Evolutionary conservation across 202 grass and related monocot genomes (phyloP).

Genomic region (Panicum virgatum): DNA sequence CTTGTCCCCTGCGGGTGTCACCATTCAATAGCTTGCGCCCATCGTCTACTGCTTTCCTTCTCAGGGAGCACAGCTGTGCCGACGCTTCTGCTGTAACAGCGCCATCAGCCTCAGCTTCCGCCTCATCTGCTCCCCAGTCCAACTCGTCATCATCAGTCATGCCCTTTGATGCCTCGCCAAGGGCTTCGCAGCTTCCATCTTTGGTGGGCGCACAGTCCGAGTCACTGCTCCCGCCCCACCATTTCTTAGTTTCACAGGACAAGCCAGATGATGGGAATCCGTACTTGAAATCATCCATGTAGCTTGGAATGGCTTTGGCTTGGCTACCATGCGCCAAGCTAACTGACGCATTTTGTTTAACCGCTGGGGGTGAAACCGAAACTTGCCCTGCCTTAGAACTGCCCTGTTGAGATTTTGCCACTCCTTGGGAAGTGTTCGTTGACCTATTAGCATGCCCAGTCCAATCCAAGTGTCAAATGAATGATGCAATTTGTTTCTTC

Average conservation of each 20-base stretch:
- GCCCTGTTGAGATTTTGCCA: slow-evolving; percentile 55
- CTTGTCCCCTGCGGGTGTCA: slow-evolving; percentile 18
- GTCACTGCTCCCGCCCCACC: slow-evolving; percentile 66
- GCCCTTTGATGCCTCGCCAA: slow-evolving; percentile 45
- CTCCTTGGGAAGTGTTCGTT: slow-evolving; percentile 44
- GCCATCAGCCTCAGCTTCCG: slow-evolving; percentile 40
- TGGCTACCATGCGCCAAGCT: slow-evolving; percentile 55
- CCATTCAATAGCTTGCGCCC: slow-evolving; percentile 56
- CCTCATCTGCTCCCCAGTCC: slow-evolving; percentile 64
- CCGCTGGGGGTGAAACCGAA: slow-evolving; percentile 44
- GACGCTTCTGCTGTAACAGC: slow-evolving; percentile 41
- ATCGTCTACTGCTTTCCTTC: slow-evolving; percentile 72
- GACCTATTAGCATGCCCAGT: slow-evolving; percentile 39
- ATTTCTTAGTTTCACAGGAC: slow-evolving; percentile 62
- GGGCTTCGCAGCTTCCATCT: slow-evolving; percentile 35
- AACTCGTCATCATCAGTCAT: slow-evolving; percentile 60
- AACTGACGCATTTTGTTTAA: slow-evolving; percentile 43
- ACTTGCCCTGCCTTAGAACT: slow-evolving; percentile 48
- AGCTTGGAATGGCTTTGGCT: slow-evolving; percentile 72
- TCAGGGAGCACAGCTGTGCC: slow-evolving; percentile 61
- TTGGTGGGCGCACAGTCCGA: slow-evolving; percentile 39
- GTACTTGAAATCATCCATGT: slow-evolving; percentile 91
- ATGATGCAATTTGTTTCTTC: slow-evolving; percentile 1
- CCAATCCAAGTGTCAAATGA: slow-evolving; percentile 27
- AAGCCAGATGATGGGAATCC: slow-evolving; percentile 78